Conservation (phyloP, 306 rosid species). For the Quercus bicolor region DNA sequence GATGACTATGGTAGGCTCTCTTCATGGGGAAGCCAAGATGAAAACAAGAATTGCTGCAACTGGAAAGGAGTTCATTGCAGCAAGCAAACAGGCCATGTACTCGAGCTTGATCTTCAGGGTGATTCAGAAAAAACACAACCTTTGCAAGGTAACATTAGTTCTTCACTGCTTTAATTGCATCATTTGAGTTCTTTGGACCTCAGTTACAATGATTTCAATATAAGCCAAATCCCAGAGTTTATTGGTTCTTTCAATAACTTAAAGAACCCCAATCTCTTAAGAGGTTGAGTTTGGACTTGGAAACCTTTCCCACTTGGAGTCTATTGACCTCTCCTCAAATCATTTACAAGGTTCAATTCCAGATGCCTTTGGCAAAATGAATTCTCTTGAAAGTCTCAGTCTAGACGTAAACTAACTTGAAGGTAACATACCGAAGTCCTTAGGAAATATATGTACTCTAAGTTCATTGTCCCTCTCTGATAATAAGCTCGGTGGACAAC, state of each 20-base stretch:
- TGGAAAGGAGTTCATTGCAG: slow-evolving; percentile 26
- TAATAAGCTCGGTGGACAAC: not conserved
- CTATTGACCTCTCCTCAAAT: not conserved
- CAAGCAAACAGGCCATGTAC: slow-evolving; percentile 16
- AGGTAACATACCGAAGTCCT: not conserved
- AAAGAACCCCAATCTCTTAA: not conserved
- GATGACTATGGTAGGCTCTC: not conserved
- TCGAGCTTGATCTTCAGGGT: slow-evolving; percentile 8
- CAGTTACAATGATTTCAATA: not conserved
- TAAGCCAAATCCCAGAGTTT: not conserved
- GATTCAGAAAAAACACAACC: not conserved
- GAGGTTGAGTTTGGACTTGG: not conserved
- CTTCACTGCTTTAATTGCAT: not conserved
- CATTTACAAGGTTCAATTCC: not conserved
- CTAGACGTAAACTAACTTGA: not conserved
- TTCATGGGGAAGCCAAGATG: not conserved
- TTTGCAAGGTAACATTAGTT: not conserved
- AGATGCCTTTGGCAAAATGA: not conserved
- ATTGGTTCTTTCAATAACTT: not conserved
- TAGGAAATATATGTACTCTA: not conserved
- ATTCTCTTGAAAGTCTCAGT: not conserved
- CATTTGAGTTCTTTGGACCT: slow-evolving; percentile 8
- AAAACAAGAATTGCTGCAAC: slow-evolving; percentile 19
- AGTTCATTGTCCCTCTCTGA: not conserved
- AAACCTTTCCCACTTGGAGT: not conserved